phyloP scores from a whole-genome alignment of 176 grass and related monocot genomes.

The Triticum urartu region DNA sequence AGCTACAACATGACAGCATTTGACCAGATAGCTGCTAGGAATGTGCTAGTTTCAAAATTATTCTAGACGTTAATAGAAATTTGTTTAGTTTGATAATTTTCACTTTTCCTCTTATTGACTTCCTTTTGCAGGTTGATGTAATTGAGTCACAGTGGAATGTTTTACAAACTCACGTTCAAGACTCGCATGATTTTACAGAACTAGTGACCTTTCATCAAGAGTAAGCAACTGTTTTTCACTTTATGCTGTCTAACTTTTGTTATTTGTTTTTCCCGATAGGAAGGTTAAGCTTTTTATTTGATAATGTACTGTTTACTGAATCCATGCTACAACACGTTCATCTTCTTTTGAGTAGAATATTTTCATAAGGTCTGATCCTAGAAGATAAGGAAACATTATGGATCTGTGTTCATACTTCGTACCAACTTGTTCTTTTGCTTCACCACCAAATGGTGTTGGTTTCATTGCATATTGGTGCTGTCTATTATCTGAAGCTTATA shows the following conservation, averaged over 20 bases:
- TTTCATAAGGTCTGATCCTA: not conserved
- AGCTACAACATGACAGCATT: not conserved
- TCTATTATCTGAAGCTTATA: conserved; percentile 1
- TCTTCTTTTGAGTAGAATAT: not conserved
- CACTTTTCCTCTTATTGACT: not conserved
- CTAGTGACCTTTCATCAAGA: conserved; percentile 97
- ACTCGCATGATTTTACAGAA: conserved; percentile 99
- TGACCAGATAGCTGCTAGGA: not conserved
- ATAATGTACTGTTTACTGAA: not conserved
- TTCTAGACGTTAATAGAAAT: not conserved
- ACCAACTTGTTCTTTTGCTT: not conserved
- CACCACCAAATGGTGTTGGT: not conserved
- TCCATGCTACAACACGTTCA: not conserved
- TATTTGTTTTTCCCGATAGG: not conserved
- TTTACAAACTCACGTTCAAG: conserved; percentile 89
- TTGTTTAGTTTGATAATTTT: conserved; percentile 18
- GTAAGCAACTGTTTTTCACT: conserved; percentile 44
- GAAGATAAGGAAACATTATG: not conserved
- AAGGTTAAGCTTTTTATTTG: not conserved
- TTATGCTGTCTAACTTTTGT: not conserved
- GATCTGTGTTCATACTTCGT: not conserved
- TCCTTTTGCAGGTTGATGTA: conserved; percentile 80
- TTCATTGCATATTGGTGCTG: not conserved
- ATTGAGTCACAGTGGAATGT: conserved; percentile 99
- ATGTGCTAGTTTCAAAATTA: not conserved